A percentile compares a stretch with the other conserved stretches of the same genome.
Evolutionary conservation across 2,329 filamentous ascomycete genomes (phyloP).

Genomic region (Atkinsonella texensis): DNA sequence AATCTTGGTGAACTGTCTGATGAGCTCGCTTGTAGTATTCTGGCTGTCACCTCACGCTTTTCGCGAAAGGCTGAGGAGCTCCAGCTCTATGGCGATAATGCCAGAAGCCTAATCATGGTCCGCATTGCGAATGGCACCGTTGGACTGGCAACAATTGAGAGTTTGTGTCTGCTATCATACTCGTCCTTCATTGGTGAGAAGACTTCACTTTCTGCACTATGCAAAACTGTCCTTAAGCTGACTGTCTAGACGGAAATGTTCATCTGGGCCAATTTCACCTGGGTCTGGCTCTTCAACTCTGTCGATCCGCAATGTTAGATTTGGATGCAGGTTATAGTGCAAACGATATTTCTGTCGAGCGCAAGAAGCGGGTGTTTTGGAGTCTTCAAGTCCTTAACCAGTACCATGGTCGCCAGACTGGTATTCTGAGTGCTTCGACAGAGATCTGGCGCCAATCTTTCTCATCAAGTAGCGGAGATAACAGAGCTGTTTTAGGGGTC

Average conservation of each 20-base stretch:
- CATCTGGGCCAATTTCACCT: constrained; percentile 38
- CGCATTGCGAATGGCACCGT: constrained; percentile 39
- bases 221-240: too few species aligned
- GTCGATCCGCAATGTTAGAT: constrained; percentile 37
- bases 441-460: constrained; percentile 28
- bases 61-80: constrained; percentile 21
- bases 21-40: constrained; percentile 29
- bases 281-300: constrained; percentile 36
- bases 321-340: constrained; percentile 25
- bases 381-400: constrained; percentile 38
- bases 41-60: constrained; percentile 28
- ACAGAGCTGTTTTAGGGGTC: constrained; percentile 10
- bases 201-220: too few species aligned
- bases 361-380: constrained; percentile 39
- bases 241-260: constrained; percentile 30
- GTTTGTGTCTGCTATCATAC: constrained; percentile 36
- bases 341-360: constrained; percentile 24
- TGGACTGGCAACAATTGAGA: constrained; percentile 36
- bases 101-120: constrained; percentile 32
- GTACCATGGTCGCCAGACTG: constrained; percentile 34
- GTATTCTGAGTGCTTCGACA: constrained; percentile 27
- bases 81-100: constrained; percentile 25
- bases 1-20: constrained; percentile 23
- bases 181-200: constrained; percentile 34
- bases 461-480: constrained; percentile 12